phyloP scores from a whole-genome alignment of 305 asterid genomes.

The Petunia hybrid region DNA sequence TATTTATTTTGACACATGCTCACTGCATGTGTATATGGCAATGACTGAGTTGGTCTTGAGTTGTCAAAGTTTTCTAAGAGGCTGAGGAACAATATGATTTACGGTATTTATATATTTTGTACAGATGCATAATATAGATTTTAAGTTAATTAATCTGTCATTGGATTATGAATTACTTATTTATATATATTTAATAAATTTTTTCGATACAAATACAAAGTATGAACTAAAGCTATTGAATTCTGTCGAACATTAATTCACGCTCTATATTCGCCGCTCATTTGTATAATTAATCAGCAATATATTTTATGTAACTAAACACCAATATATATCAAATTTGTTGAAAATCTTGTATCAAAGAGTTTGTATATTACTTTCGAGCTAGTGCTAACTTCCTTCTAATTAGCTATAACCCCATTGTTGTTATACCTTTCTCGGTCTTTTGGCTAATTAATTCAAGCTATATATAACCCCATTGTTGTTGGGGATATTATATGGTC shows the following conservation, averaged over 20 bases:
- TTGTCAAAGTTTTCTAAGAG: background rate
- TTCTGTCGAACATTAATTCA: no score
- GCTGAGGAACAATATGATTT: background rate
- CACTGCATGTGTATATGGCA: background rate
- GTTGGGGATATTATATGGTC: background rate
- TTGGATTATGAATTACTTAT: no score
- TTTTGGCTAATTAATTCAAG: no score
- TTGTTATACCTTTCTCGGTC: no score
- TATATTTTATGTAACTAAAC: no score
- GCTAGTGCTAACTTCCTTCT: background rate
- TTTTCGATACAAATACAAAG: no score
- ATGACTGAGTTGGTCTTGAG: background rate
- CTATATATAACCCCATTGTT: background rate
- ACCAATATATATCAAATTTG: background rate
- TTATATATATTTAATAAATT: no score
- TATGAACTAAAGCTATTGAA: no score
- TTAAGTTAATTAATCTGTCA: no score
- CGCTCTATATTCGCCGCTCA: no score
- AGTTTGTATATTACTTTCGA: background rate
- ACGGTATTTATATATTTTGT: background rate
- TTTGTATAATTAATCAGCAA: no score
- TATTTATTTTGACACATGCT: background rate
- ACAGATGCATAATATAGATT: background rate
- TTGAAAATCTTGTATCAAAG: background rate
- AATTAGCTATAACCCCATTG: background rate